Conservation (phyloP, 164 flowering plant genomes). For the Hamamelis virginiana region DNA sequence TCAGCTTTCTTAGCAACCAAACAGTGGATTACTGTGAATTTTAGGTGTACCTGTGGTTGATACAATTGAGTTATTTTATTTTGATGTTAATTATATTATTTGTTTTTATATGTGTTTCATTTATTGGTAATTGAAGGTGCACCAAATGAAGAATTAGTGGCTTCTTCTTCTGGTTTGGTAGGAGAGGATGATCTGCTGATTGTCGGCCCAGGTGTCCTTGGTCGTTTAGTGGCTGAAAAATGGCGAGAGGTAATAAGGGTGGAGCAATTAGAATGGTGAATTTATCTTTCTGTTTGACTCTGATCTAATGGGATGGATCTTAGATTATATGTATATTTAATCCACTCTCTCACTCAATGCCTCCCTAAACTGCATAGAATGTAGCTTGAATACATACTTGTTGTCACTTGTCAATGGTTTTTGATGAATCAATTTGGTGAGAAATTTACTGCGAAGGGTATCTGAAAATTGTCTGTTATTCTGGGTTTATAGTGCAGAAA, state of each 20-base stretch:
- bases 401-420: background rate
- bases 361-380: too few species aligned
- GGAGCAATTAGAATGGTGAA: background rate
- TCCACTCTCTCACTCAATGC: background rate
- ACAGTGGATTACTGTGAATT: background rate
- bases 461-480: background rate
- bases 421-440: background rate
- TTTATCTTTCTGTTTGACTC: background rate
- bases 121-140: slow-evolving; percentile 30
- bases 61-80: background rate
- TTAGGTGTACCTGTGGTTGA: background rate
- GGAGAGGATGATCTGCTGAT: slow-evolving; percentile 69
- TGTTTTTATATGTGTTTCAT: background rate
- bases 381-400: background rate
- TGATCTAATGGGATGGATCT: background rate
- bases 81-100: background rate
- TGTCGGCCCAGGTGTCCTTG: slow-evolving; percentile 93
- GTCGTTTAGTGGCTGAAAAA: slow-evolving; percentile 74
- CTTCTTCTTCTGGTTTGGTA: slow-evolving; percentile 32
- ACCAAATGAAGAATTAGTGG: slow-evolving; percentile 28
- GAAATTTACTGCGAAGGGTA: background rate
- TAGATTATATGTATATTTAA: background rate
- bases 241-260: slow-evolving; percentile 64
- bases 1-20: background rate
- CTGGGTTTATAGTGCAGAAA: background rate